Evolutionary conservation across 2,329 filamentous ascomycete genomes (phyloP), one percentile per base, ranked within the genome.

Genomic region (Xylariaceae sp.): DNA sequence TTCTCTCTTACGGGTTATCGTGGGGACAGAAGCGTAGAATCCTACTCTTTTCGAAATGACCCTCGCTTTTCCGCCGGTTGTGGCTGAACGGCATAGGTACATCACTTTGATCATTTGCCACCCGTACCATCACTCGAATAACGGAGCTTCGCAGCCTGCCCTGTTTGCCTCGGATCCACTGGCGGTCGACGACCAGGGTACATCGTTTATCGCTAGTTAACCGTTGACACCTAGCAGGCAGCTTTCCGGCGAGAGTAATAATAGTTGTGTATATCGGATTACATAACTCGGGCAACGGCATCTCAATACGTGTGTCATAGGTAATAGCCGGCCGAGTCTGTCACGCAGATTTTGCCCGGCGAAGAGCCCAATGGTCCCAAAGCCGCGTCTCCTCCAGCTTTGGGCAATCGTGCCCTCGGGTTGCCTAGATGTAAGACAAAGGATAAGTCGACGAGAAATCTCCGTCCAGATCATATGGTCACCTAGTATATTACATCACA

Each of bases 1-100:
- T 47, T 49, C 18, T 48, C 53, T 44, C 47, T 53, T 53, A 51
- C 56, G 53, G 47, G 53, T 58, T 53, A 53, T 49, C 16, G 13
- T 26, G 10, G 51, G 29, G 39, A 40, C 42, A n/a, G 21, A 52
- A 56, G 47, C 51, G 53, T 46, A 58, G 8, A 56, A 48, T 51
- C 56, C 53, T 51, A 46, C 21, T 26, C 45, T n/a, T n/a, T n/a
- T 43, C 34, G n/a, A 6, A 44, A 15, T 29, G 30, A 41, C 32
- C 22, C 29, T 47, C 30, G 18, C 39, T 32, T 52, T 18, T 45
- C 39, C 21, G 9, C 29, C 30, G 36, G 42, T 16, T 36, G 7
- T 19, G 36, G 29, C 37, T 37, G 26, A 9, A 13, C 44, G 44
- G 32, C 32, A 26, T 8, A 26, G 15, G 41, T 52, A 43, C 36